These are phyloP conservation scores for Hibiscus tridactylites DNA, from an alignment of 345 rosid species.

Conservation along the genomic window DNA sequence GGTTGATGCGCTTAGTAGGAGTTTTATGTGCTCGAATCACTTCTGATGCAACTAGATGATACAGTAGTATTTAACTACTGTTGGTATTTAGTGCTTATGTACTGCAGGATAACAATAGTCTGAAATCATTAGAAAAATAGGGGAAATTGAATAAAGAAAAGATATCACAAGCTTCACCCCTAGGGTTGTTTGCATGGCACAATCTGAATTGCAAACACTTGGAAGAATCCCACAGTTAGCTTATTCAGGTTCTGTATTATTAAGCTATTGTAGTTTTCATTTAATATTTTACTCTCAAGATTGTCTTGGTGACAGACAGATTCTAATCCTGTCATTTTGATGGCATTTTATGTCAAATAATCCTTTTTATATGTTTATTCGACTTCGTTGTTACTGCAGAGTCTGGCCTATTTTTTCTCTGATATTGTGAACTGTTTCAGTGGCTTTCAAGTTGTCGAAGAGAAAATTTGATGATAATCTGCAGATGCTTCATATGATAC, in stretches of 20 bases:
- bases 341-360: neutral
- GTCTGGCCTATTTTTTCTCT: slow-evolving; percentile 14
- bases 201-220: neutral
- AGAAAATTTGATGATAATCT: slow-evolving; percentile 87
- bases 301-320: neutral
- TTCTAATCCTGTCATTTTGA: neutral
- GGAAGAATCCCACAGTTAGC: neutral
- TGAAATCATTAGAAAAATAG: neutral
- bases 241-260: neutral
- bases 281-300: neutral
- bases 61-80: neutral
- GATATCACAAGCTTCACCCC: neutral
- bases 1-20: neutral
- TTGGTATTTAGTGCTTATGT: neutral
- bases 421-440: slow-evolving; percentile 45
- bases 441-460: slow-evolving; percentile 95
- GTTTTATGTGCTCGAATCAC: neutral
- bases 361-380: neutral
- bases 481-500: slow-evolving; percentile 62
- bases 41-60: neutral
- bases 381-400: slow-evolving; percentile 11
- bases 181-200: neutral
- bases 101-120: neutral
- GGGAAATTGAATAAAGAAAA: neutral
- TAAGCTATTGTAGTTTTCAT: neutral